These are phyloP conservation scores for Fusarium mangiferae DNA, from an alignment of 2,329 filamentous ascomycete genomes.

Conservation along the genomic window DNA sequence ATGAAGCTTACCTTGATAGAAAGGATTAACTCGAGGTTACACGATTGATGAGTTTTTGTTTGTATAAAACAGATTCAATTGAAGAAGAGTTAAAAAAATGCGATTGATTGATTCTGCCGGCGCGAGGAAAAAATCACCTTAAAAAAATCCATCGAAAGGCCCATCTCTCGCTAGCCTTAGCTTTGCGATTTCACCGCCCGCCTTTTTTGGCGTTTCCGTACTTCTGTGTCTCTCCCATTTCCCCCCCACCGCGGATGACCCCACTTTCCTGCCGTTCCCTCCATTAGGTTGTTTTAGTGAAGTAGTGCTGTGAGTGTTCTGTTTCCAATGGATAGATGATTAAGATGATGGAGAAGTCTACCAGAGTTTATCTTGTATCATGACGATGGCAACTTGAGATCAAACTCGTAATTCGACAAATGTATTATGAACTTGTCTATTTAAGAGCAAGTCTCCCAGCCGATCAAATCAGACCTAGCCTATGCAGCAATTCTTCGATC, in stretches of 20 bases:
- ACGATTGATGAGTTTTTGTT: not conserved
- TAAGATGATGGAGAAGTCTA: not conserved
- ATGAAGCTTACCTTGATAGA: conserved; percentile 24
- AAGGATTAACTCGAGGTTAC: not conserved
- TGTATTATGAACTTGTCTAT: not conserved
- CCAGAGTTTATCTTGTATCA: not conserved
- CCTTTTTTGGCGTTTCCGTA: conserved; percentile 34
- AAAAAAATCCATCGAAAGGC: conserved; percentile 34
- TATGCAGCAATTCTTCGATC: not conserved
- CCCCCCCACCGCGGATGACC: conserved; percentile 33
- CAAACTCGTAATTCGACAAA: not conserved
- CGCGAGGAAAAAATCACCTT: conserved; percentile 36
- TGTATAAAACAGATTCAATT: conserved; percentile 1
- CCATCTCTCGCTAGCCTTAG: conserved; percentile 21
- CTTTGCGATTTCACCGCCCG: conserved; percentile 47
- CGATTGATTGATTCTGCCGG: conserved; percentile 43
- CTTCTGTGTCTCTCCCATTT: not conserved
- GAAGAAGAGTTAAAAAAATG: conserved; percentile 22
- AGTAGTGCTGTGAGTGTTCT: not conserved
- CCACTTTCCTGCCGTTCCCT: conserved; percentile 30
- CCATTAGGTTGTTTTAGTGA: not conserved
- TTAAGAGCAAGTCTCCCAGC: not conserved
- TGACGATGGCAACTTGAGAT: not conserved
- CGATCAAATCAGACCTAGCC: not conserved
- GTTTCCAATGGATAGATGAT: not conserved